Percentiles rank a stretch among this genome's conserved stretches.
Conservation (phyloP, 2,329 filamentous ascomycete genomes). For the Fusarium anthophilum region DNA sequence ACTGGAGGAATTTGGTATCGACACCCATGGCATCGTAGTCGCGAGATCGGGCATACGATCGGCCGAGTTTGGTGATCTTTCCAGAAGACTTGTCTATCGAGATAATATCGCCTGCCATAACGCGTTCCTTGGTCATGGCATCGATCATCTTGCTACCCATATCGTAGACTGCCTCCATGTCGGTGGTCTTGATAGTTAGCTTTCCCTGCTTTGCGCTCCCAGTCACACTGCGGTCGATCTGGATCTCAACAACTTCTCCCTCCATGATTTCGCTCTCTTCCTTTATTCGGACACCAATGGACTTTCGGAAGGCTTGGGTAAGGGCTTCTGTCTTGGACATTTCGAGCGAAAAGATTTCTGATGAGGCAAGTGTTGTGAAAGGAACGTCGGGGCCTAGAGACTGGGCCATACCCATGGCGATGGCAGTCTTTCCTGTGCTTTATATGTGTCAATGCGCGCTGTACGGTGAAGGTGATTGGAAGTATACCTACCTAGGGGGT, state of each 20-base stretch:
- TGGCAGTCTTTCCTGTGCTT: conserved; percentile 97
- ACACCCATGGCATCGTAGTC: conserved; percentile 99
- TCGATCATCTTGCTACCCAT: conserved; percentile 99
- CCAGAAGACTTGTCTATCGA: conserved; percentile 98
- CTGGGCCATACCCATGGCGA: conserved; percentile 99
- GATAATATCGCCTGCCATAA: conserved; percentile 98
- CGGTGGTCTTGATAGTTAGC: conserved; percentile 98
- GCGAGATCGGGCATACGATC: conserved; percentile 91
- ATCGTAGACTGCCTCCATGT: conserved; percentile 99
- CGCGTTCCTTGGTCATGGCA: conserved; percentile 98
- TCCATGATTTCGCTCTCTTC: conserved; percentile 99
- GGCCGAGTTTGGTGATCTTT: conserved; percentile 96
- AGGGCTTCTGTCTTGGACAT: conserved; percentile 99
- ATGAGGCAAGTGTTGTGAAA: conserved; percentile 94
- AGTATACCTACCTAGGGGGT: conserved; percentile 79
- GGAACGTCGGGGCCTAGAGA: conserved; percentile 93
- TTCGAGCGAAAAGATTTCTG: conserved; percentile 97
- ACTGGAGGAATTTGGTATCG: conserved; percentile 97
- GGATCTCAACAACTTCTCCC: conserved; percentile 98
- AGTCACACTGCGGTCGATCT: conserved; percentile 96
- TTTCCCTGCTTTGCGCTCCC: conserved; percentile 98
- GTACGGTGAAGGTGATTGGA: not conserved
- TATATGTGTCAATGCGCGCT: conserved; percentile 27
- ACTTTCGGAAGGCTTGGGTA: conserved; percentile 98
- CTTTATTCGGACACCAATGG: conserved; percentile 97